Evolutionary conservation across 345 rosid genomes (phyloP), one percentile per base, ranked within the genome.

Genomic region (Hypericum perforatum): DNA sequence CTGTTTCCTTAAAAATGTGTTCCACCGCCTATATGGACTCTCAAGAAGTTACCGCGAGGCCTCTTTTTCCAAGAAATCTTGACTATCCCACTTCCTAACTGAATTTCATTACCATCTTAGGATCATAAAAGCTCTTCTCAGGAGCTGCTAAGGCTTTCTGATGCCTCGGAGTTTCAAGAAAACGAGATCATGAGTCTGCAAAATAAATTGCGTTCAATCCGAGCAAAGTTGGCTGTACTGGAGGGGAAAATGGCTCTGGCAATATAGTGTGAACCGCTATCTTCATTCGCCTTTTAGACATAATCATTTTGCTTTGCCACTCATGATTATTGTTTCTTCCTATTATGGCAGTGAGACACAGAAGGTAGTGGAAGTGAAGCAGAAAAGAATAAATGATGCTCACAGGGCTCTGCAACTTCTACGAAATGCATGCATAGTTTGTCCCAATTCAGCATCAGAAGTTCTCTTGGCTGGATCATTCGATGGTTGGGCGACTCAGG

Each of bases 401-500:
- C 58, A 57, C 16, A 80, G 77, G 75, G 90, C 82, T 32, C 70
- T 80, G 59, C 75, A 55, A 46, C 72, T 80, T 63, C 80, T 88
- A 38, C 82, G 91, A 11, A 76, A 72, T 11, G 78, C 81, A 43
- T 81, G 75, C 70, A 67, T 92, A 65, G 81, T 82, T 50, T 92
- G 95, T 94, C 90, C 90, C 62, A 85, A 77, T 78, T 67, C 79
- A 42, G 97, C 95, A 52, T 67, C 84, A 42, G 97, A 80, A 71
- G 95, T 92, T 63, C 73, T 92, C 50, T 58, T 92, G 43, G 72
- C 82, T 41, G 97, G 98, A 56, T 88, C 98, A 9, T 92, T 78
- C 70, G 98, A 92, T 44, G 94, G 98, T 41, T 92, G 98, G 98
- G 63, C 81, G 12, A 68, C 91, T 37, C 74, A 88, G 95, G 98